These are phyloP conservation scores for Picea mariana DNA, from an alignment of 83 land plant genomes.

Conservation along the genomic window DNA sequence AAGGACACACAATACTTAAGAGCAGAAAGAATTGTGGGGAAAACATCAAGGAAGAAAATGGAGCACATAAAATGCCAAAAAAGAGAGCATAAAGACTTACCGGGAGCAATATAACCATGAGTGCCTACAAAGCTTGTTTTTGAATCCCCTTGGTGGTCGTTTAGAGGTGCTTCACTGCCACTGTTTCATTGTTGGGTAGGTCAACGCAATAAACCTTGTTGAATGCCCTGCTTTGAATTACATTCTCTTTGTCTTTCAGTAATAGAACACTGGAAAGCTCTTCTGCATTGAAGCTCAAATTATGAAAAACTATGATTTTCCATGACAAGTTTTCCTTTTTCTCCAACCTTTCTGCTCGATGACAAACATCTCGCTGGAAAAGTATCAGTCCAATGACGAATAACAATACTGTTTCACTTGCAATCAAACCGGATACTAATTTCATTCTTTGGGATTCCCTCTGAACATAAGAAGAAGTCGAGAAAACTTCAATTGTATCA, in stretches of 20 bases:
- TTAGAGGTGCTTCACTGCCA: constrained; percentile 26
- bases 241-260: background rate
- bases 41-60: too few species aligned
- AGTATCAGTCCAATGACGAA: too few species aligned
- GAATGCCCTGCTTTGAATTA: too few species aligned
- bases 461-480: too few species aligned
- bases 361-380: too few species aligned
- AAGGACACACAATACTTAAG: too few species aligned
- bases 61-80: constrained; percentile 30
- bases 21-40: too few species aligned
- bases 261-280: background rate
- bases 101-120: constrained; percentile 8
- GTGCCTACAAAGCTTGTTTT: constrained; percentile 33
- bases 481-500: too few species aligned
- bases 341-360: background rate
- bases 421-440: too few species aligned
- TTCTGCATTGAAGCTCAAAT: background rate
- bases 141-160: background rate
- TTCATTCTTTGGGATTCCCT: too few species aligned
- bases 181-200: constrained; percentile 37
- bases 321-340: background rate
- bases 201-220: constrained; percentile 48
- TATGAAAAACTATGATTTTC: background rate
- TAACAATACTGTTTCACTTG: too few species aligned
- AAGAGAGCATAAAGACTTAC: constrained; percentile 27